Percentiles rank a stretch among this genome's conserved stretches.
Conservation (phyloP, 257 asterid genomes). For the Solanum peruvianum region DNA sequence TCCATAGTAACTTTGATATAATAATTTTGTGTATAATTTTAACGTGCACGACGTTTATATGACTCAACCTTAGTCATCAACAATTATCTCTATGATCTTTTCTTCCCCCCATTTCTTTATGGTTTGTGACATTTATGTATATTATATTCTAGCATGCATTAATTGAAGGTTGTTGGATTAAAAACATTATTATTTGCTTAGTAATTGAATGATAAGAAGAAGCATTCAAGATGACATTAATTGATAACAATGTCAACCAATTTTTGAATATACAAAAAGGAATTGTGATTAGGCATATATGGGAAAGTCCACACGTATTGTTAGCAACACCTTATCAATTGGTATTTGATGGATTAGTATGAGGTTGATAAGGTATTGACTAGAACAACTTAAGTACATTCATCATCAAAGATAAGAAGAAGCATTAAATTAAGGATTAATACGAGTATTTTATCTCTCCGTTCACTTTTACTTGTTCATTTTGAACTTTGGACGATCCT, state of each 20-base stretch:
- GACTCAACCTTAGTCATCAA: neutral
- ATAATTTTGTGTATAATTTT: neutral
- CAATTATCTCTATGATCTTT: neutral
- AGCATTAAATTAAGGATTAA: no score
- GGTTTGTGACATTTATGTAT: neutral
- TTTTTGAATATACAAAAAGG: neutral
- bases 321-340: neutral
- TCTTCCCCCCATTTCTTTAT: neutral
- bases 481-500: no score
- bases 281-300: neutral
- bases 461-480: neutral
- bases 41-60: neutral
- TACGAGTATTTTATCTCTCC: neutral
- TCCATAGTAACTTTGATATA: neutral
- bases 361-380: neutral
- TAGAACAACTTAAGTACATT: neutral
- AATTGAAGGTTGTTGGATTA: neutral
- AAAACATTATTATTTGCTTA: neutral
- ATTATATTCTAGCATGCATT: neutral
- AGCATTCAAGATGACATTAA: neutral
- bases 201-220: neutral
- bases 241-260: neutral
- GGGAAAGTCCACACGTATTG: neutral
- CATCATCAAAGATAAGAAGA: neutral
- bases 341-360: neutral